Base-by-base conservation (phyloP, 2,329 filamentous ascomycete genomes). In the Calonectria crousiana region DNA sequence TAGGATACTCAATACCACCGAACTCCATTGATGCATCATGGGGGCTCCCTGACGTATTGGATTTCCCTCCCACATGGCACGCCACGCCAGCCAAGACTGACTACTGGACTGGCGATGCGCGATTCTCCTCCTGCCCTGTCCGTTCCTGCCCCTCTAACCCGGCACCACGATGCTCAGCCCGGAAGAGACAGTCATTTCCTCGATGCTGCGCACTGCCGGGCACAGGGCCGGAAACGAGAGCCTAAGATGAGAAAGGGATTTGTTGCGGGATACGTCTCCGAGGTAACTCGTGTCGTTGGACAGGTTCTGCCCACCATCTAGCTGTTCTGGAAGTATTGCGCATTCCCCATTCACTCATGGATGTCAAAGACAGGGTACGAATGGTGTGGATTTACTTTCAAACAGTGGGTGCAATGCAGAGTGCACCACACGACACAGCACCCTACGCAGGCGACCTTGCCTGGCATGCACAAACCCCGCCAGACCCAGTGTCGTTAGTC, bases 21-120 rank as follows among this genome's bases (percentile, higher is more conserved):
- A 56, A 58, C 67, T 20, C 67, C 67, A 62, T 69, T 44, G n/a
- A 41, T 38, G 34, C 51, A 73, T 52, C 67, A 58, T 66, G 60
- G 74, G 71, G 69, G 41, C 74, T 68, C 44, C 65, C 56, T 76
- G 78, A 78, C 75, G 77, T 75, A 67, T 76, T 76, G 67, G 72
- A 79, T 77, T 71, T 75, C 56, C 71, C 76, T 69, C 69, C 66
- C 72, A 67, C 36, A 72, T 71, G 74, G 74, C 72, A 78, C 73
- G 75, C 78, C 78, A 78, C 66, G 60, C 72, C 71, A 77, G 71
- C 74, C 52, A 69, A 71, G 62, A 32, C 69, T 23, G 41, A 70
- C 60, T 23, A 60, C 23, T 60, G 30, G 11, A 60, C n/a, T 71
- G 56, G 56, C n/a, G 69, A 72, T 66, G 62, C n/a, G 65, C 71